Conservation (phyloP, 345 rosid genomes). For the Hibiscus syriacus region DNA sequence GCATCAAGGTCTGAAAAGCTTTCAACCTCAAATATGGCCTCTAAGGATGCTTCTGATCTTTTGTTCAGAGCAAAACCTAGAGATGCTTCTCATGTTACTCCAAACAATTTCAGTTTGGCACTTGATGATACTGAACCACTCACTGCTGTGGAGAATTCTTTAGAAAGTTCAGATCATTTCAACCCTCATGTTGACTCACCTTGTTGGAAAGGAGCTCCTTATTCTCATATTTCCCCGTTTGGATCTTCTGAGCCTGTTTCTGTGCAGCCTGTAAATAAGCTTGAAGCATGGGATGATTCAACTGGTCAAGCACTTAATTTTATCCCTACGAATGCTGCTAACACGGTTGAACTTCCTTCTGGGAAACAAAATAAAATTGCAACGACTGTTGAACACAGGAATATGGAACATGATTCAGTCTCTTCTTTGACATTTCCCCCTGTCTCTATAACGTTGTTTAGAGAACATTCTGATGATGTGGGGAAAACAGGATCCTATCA, state of each 20-base stretch:
- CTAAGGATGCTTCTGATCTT: conserved; percentile 22
- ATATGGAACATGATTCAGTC: conserved; percentile 8
- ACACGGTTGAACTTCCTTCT: conserved; percentile 18
- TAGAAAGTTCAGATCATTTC: conserved; percentile 35
- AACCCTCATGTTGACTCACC: conserved; percentile 45
- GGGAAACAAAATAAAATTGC: conserved; percentile 19
- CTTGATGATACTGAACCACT: conserved; percentile 28
- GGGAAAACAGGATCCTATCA: conserved; percentile 15
- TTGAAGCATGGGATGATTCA: conserved; percentile 28
- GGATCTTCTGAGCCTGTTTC: conserved; percentile 21
- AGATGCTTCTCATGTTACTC: conserved; percentile 21
- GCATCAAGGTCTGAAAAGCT: conserved; percentile 15
- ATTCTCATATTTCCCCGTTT: conserved; percentile 25
- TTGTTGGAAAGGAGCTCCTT: conserved; percentile 48
- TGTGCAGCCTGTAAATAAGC: conserved; percentile 23
- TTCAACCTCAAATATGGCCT: conserved; percentile 18
- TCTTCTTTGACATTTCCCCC: conserved; percentile 18
- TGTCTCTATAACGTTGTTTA: conserved; percentile 5
- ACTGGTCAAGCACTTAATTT: conserved; percentile 28
- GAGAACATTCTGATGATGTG: conserved; percentile 16
- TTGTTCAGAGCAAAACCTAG: conserved; percentile 16
- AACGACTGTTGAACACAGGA: conserved; percentile 9
- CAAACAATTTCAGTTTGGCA: conserved; percentile 27
- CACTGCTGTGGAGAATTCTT: conserved; percentile 26
- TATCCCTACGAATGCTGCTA: conserved; percentile 13